Evolutionary conservation across 441 rosid species (phyloP).

Genomic region (Bruguiera hainesii): DNA sequence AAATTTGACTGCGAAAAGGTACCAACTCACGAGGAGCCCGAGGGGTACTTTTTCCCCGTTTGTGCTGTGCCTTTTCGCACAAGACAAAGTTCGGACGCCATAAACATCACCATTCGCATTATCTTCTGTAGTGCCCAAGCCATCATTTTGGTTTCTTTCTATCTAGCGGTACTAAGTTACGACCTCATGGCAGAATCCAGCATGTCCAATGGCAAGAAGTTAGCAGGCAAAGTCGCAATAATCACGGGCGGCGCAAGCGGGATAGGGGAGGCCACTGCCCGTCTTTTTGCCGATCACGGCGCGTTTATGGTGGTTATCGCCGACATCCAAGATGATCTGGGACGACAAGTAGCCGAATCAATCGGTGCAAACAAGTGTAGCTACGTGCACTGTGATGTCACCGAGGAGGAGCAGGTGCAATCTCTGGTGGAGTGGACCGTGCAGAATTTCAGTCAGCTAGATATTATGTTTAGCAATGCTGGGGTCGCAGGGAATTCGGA

Average conservation of each 20-base stretch:
- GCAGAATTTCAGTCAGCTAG: constrained; percentile 28
- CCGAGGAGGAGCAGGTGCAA: constrained; percentile 38
- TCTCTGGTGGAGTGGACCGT: constrained; percentile 31
- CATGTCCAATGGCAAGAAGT: constrained; percentile 13
- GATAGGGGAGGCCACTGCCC: constrained; percentile 44
- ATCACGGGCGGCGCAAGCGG: constrained; percentile 49
- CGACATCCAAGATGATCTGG: constrained; percentile 37
- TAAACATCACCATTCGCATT: too few species aligned
- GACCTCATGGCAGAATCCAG: not conserved
- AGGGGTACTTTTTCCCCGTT: too few species aligned
- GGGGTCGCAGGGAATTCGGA: constrained; percentile 18
- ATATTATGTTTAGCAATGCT: constrained; percentile 47
- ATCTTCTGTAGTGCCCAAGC: too few species aligned
- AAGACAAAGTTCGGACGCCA: too few species aligned
- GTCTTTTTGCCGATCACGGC: constrained; percentile 32
- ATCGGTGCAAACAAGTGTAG: constrained; percentile 25
- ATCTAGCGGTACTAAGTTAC: too few species aligned
- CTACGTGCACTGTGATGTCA: constrained; percentile 39
- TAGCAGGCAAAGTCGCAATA: constrained; percentile 44
- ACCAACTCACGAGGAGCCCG: too few species aligned
- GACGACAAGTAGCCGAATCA: constrained; percentile 33
- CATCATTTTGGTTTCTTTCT: too few species aligned
- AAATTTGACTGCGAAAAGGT: too few species aligned
- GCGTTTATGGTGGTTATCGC: constrained; percentile 34
- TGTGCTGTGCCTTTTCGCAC: too few species aligned